Conservation (phyloP, 768 basidiomycete species). For the Macrolepiota albuminosa region DNA sequence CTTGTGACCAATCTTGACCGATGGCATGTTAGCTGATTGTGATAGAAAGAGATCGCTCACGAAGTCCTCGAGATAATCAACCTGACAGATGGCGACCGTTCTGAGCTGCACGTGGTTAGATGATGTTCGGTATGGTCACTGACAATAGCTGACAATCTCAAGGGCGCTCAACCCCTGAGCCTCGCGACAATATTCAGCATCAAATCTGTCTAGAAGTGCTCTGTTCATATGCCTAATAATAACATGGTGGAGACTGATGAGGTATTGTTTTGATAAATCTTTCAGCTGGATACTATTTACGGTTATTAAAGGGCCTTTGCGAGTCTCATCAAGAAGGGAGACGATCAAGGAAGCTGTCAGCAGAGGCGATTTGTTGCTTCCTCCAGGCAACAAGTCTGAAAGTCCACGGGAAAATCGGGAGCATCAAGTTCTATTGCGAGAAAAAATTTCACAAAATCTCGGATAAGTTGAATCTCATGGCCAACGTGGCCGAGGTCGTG, state of each 20-base stretch:
- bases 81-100: conserved; percentile 2
- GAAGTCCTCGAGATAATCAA: neutral
- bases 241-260: neutral
- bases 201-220: neutral
- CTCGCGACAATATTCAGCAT: neutral
- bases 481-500: neutral
- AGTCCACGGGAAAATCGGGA: neutral
- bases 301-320: neutral
- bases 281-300: neutral
- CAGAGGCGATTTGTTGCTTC: neutral
- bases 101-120: neutral
- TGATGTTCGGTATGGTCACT: neutral
- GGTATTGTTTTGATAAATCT: neutral
- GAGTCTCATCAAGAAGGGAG: neutral
- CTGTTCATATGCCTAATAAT: neutral
- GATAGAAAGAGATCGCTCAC: neutral
- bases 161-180: neutral
- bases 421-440: neutral
- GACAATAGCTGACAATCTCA: neutral
- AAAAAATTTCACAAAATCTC: neutral
- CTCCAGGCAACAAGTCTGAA: neutral
- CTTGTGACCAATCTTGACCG: conserved; percentile 33
- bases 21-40: conserved; percentile 11
- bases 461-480: conserved; percentile 4
- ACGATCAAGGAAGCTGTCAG: neutral